phyloP scores from a whole-genome alignment of 2,329 filamentous ascomycete genomes.

The Colletotrichum sidae region DNA sequence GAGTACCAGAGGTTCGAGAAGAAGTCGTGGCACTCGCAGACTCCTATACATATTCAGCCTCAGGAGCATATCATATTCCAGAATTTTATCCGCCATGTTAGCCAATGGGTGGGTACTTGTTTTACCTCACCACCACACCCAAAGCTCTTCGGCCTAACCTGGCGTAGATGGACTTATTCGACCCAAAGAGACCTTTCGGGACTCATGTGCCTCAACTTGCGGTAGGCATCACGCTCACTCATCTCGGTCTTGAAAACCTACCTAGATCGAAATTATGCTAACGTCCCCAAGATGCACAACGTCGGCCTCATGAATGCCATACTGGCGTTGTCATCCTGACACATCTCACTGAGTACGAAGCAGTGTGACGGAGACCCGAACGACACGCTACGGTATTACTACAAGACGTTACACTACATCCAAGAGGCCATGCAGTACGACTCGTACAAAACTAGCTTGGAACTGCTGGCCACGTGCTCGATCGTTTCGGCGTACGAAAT shows the following conservation, averaged over 20 bases:
- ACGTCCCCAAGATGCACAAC: slow-evolving; percentile 36
- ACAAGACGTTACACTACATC: slow-evolving; percentile 71
- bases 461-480: slow-evolving; percentile 69
- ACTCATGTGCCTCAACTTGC: slow-evolving; percentile 32
- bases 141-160: too few species aligned
- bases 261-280: background rate
- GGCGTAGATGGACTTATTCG: slow-evolving; percentile 33
- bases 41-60: background rate
- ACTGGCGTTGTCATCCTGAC: slow-evolving; percentile 42
- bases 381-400: slow-evolving; percentile 63
- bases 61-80: slow-evolving; percentile 28
- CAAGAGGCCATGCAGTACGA: slow-evolving; percentile 69
- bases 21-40: slow-evolving; percentile 19
- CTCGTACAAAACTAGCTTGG: slow-evolving; percentile 67
- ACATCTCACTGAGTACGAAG: slow-evolving; percentile 33
- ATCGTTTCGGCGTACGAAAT: slow-evolving; percentile 76
- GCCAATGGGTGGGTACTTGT: slow-evolving; percentile 8
- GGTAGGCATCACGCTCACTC: slow-evolving; percentile 1
- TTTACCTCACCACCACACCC: background rate
- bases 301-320: slow-evolving; percentile 44
- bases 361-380: slow-evolving; percentile 43
- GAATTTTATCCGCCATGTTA: slow-evolving; percentile 31
- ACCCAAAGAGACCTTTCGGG: slow-evolving; percentile 24
- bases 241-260: background rate
- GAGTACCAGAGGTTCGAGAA: slow-evolving; percentile 24